Evolutionary conservation across 495 filamentous ascomycete species (phyloP).

Genomic region (Penicillium canariense): DNA sequence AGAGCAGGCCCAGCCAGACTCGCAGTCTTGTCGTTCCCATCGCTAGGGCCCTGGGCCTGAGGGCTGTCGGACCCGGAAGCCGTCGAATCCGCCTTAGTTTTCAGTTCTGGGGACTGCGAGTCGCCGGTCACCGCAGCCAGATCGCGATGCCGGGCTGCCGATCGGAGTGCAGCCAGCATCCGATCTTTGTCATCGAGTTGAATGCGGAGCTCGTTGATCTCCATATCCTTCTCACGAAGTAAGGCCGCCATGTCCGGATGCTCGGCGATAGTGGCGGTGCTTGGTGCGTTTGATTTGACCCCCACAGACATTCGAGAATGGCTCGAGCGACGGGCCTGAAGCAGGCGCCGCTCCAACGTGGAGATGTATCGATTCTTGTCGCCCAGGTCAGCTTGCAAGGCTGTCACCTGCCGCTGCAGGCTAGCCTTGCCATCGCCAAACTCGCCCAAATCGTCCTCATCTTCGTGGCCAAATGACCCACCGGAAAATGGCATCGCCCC

Average conservation of each 20-base stretch:
- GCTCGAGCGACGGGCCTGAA: conserved; percentile 89
- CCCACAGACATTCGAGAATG: conserved; percentile 79
- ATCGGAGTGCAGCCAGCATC: conserved; percentile 88
- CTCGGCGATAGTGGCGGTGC: conserved; percentile 58
- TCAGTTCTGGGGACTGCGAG: conserved; percentile 31
- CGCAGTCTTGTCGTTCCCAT: conserved; percentile 12
- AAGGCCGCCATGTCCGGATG: conserved; percentile 63
- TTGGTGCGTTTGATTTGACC: conserved; percentile 46
- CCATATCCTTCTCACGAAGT: conserved; percentile 86
- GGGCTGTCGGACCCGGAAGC: conserved; percentile 33
- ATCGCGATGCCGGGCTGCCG: conserved; percentile 81
- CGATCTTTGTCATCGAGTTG: conserved; percentile 93
- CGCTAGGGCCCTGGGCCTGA: conserved; percentile 13
- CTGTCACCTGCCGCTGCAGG: conserved; percentile 74
- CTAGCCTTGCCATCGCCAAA: conserved; percentile 86
- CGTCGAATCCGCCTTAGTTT: conserved; percentile 33
- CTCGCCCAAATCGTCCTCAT: conserved; percentile 77
- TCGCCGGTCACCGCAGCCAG: conserved; percentile 64
- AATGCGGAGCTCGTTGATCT: conserved; percentile 86
- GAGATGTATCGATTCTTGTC: conserved; percentile 97
- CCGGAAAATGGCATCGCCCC: conserved; percentile 35
- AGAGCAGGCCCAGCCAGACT: conserved; percentile 22
- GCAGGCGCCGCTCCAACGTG: conserved; percentile 84
- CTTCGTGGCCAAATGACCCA: conserved; percentile 43
- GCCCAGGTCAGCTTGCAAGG: conserved; percentile 85